Conservation (phyloP, 2,329 filamentous ascomycete species). For the Alternaria longipes region DNA sequence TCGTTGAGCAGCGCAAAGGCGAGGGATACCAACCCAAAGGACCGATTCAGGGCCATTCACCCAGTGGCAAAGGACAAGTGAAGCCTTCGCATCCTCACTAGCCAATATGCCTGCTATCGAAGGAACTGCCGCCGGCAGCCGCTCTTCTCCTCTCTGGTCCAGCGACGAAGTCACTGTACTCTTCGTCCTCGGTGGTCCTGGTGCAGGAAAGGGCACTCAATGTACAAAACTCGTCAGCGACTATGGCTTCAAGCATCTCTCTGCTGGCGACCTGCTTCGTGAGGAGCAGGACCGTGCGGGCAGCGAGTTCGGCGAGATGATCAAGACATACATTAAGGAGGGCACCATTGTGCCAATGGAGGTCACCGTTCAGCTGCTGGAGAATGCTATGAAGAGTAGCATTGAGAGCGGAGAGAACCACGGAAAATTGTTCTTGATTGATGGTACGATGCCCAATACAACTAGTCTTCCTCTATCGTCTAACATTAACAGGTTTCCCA, state of each 20-base stretch:
- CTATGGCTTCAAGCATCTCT: slow-evolving; percentile 92
- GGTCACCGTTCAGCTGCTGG: slow-evolving; percentile 90
- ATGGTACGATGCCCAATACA: slow-evolving; percentile 55
- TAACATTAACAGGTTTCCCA: slow-evolving; percentile 73
- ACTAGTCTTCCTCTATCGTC: neutral
- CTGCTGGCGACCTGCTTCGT: slow-evolving; percentile 90
- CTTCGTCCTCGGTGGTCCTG: slow-evolving; percentile 95
- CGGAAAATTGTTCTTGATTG: slow-evolving; percentile 78
- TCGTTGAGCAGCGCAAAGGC: slow-evolving; percentile 57
- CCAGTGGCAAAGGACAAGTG: slow-evolving; percentile 36
- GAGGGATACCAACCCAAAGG: slow-evolving; percentile 40
- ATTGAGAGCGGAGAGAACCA: slow-evolving; percentile 61
- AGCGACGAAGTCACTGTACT: slow-evolving; percentile 84
- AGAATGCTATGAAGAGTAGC: slow-evolving; percentile 86
- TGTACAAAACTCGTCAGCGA: slow-evolving; percentile 86
- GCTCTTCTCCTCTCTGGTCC: slow-evolving; percentile 75
- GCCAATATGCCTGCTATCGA: slow-evolving; percentile 53
- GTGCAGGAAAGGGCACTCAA: slow-evolving; percentile 96
- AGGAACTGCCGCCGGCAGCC: slow-evolving; percentile 52
- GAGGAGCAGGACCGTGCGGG: slow-evolving; percentile 90
- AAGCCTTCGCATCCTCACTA: slow-evolving; percentile 41
- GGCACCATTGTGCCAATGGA: slow-evolving; percentile 99
- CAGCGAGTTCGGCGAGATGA: slow-evolving; percentile 89
- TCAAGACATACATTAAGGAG: slow-evolving; percentile 91
- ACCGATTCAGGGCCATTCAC: slow-evolving; percentile 44